Evolutionary conservation across 2,329 filamentous ascomycete genomes (phyloP).

Genomic region (Aspergillus sp.): DNA sequence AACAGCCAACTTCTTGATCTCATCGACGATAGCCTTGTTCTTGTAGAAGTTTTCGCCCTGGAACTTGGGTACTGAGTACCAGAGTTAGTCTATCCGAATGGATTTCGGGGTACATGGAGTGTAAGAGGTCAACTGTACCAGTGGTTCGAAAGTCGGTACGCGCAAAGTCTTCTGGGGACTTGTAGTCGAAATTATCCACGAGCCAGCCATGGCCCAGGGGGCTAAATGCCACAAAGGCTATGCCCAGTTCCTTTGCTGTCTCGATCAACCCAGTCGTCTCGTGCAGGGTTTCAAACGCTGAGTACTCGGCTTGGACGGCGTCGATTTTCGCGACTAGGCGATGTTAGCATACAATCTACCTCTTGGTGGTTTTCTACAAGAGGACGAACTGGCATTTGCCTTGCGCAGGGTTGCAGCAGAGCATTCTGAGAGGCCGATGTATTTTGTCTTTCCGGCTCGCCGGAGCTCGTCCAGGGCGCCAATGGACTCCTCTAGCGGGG

Average conservation of each 20-base stretch:
- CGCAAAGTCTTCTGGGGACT: constrained; percentile 53
- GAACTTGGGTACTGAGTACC: constrained; percentile 31
- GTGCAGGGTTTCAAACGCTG: constrained; percentile 48
- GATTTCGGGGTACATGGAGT: no score
- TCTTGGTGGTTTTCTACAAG: neutral
- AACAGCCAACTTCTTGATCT: constrained; percentile 46
- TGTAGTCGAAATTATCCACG: constrained; percentile 49
- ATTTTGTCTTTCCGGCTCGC: constrained; percentile 53
- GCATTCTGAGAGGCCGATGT: constrained; percentile 55
- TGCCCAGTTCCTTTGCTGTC: constrained; percentile 44
- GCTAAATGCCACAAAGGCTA: constrained; percentile 53
- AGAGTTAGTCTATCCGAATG: no score
- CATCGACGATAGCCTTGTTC: constrained; percentile 47
- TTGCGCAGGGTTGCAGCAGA: constrained; percentile 51
- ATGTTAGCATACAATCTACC: neutral
- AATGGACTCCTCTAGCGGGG: constrained; percentile 53
- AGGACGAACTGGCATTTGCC: constrained; percentile 47
- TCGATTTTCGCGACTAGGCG: constrained; percentile 52
- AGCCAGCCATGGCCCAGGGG: constrained; percentile 55
- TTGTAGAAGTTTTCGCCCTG: constrained; percentile 53
- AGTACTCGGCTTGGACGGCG: constrained; percentile 54
- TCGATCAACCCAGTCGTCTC: constrained; percentile 49
- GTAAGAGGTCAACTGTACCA: constrained; percentile 29
- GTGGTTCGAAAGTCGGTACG: constrained; percentile 47
- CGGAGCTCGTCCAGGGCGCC: constrained; percentile 52